Evolutionary conservation across 441 rosid species (phyloP), one percentile per base, ranked within the genome.

Genomic region (Metrosideros polymorpha): DNA sequence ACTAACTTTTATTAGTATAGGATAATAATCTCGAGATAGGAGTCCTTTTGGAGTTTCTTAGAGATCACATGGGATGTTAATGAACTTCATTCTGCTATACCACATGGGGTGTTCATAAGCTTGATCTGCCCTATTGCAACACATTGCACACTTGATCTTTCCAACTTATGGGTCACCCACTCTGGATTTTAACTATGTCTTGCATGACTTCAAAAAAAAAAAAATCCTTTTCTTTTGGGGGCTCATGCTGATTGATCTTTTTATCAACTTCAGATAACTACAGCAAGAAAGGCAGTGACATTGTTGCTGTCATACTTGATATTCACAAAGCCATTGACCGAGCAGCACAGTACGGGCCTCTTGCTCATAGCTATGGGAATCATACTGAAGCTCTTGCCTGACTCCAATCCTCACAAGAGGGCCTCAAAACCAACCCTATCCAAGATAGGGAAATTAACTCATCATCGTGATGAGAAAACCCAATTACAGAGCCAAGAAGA

Each of bases 211-310:
- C 3, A 54, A 53, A 52, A 17, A 19, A 19, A 6, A 22, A 22
- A 54, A 53, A 54, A 22, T 24, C 57, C 57, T 54, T 54, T 54
- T 25, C 24, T 35, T 35, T 61, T 19, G 13, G 76, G 76, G 43
- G 76, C 32, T 32, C 76, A 19, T 35, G 49, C 83, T 32, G 39
- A 39, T 51, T 22, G 52, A 22, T 32, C 45, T 51, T 29, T 77
- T 55, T 24, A 9, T 32, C 47, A 12, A 35, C 54, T 83, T 56
- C 94, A 95, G 98, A 92, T 95, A 87, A 95, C 99, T 50, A 95
- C 99, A n/a, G 98, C 98, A 3, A 95, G 98, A 88, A 96, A 96
- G 91, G 96, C 96, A 0, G 98, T 95, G 59, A 95, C 99, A 4
- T 91, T 95, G 88, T 86, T 96, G 84, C 89, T 95, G 3, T 96